phyloP scores from a whole-genome alignment of 2,329 filamentous ascomycete genomes.

The Trichothecium sympodiale region DNA sequence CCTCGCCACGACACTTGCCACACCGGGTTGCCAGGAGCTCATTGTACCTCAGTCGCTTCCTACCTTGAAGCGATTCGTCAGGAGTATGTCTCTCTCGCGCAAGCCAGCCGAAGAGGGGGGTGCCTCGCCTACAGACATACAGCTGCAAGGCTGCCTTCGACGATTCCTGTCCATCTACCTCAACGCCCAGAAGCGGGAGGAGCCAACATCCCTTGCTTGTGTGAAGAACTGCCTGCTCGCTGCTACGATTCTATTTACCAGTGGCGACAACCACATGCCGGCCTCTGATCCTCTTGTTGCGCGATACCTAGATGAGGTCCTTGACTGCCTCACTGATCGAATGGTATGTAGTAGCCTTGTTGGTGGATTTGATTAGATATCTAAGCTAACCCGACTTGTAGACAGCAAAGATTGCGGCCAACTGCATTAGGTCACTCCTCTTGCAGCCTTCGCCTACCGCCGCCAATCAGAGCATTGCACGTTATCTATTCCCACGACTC shows the following conservation, averaged over 20 bases:
- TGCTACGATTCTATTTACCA: constrained; percentile 79
- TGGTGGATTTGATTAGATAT: no score
- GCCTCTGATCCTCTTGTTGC: constrained; percentile 64
- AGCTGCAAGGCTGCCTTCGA: constrained; percentile 72
- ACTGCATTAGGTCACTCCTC: constrained; percentile 78
- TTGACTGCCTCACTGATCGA: constrained; percentile 72
- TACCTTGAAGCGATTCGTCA: constrained; percentile 83
- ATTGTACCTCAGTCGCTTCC: constrained; percentile 85
- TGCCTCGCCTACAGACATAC: constrained; percentile 45
- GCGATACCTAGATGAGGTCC: constrained; percentile 66
- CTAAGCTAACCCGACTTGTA: constrained; percentile 15
- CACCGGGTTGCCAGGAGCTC: constrained; percentile 69
- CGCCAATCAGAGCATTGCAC: constrained; percentile 62
- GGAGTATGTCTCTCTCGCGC: constrained; percentile 50
- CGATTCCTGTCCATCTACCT: constrained; percentile 74
- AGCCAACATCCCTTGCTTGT: constrained; percentile 66
- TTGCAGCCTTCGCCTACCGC: constrained; percentile 50
- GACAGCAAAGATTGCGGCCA: constrained; percentile 82
- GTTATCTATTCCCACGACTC: constrained; percentile 64
- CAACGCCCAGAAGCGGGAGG: constrained; percentile 63
- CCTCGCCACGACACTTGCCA: constrained; percentile 84
- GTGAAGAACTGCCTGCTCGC: constrained; percentile 90
- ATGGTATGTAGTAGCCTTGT: constrained; percentile 45
- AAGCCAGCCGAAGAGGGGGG: constrained; percentile 21
- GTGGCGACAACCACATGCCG: constrained; percentile 61